Base-by-base conservation (phyloP, 1,139 yeast genomes). In the Barnettozyma hawaiiensis region DNA sequence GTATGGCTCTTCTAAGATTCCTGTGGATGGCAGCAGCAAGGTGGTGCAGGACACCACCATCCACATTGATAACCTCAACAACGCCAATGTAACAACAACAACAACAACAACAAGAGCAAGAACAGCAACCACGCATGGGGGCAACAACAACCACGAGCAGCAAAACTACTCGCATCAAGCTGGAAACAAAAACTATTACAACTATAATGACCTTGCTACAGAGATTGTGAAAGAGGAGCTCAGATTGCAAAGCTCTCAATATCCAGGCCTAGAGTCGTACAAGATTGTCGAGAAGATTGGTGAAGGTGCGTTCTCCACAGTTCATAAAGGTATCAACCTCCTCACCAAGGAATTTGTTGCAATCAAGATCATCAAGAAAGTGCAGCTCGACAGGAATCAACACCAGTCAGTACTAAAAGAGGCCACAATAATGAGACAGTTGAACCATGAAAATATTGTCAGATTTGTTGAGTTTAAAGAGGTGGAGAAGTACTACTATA, bases 281-380 rank as follows among this genome's bases (percentile, higher is more conserved):
- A 53, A 53, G 39, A 47, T 67, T 27, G 44, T 62, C 10, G 63
- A 70, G 20, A 71, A 70, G 46, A 65, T 83, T 11, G 90, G 90
- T 1, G 92, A 85, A 60, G 97, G 97, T 14, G 97, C 97, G 0
- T 90, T 90, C 61, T 85, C 96, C 4, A 74, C 78, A 20, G 97
- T 90, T 6, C 89, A 81, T 64, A 78, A 78, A 54, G 97, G 96
- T 0, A 53, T 67, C 29, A 79, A 81, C 54, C 47, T 60, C 5
- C 52, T 54, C 10, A 68, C 75, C 2, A 67, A 71, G 16, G 72
- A 55, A 39, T 55, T 62, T 9, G 90, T 89, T 37, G 97, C 98
- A 18, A 77, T 92, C 53, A 92, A 92, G 61, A 79, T 89, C 47
- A 89, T 94, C 47, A 74, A 76, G 55, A 92, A 90, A 62, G 68